phyloP scores from a whole-genome alignment of 306 rosid genomes.

The Cicer yamashitae region DNA sequence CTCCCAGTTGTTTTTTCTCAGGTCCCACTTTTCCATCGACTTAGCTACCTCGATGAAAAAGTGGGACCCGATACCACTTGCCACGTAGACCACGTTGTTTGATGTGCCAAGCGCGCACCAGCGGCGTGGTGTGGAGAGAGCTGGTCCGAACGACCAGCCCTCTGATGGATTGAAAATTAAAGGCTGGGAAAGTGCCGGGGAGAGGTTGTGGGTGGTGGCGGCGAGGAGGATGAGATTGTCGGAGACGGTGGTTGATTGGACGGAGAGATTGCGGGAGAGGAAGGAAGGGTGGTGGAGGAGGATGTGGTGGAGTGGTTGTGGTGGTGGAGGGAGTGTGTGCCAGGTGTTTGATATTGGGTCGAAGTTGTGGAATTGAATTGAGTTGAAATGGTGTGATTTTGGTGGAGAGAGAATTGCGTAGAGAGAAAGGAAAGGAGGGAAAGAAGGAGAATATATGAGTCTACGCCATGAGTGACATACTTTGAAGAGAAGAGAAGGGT shows the following conservation, averaged over 20 bases:
- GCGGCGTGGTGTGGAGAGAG: constrained; percentile 63
- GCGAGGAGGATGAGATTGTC: constrained; percentile 73
- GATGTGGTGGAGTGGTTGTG: constrained; percentile 52
- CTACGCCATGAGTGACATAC: constrained; percentile 79
- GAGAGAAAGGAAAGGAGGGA: constrained; percentile 74
- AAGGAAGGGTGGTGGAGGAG: constrained; percentile 83
- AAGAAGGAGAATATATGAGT: constrained; percentile 68
- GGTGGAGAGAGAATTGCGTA: constrained; percentile 58
- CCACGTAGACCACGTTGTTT: constrained; percentile 55
- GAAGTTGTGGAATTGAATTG: constrained; percentile 52
- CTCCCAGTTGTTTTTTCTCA: constrained; percentile 51
- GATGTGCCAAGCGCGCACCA: constrained; percentile 76
- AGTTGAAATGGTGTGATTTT: neutral
- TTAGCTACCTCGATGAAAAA: constrained; percentile 66
- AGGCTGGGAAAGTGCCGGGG: constrained; percentile 74
- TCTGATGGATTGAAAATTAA: constrained; percentile 54
- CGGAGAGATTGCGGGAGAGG: constrained; percentile 72
- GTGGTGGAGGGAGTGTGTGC: constrained; percentile 59
- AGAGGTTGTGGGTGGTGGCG: constrained; percentile 63
- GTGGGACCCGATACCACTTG: constrained; percentile 78
- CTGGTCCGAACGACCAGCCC: constrained; percentile 62
- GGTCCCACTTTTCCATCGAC: constrained; percentile 62
- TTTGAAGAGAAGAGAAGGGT: constrained; percentile 61
- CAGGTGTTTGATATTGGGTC: constrained; percentile 71
- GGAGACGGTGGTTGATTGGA: constrained; percentile 66